Base-by-base conservation (phyloP, 352 stramenopile species). In the Phytophthora citrophthora region DNA sequence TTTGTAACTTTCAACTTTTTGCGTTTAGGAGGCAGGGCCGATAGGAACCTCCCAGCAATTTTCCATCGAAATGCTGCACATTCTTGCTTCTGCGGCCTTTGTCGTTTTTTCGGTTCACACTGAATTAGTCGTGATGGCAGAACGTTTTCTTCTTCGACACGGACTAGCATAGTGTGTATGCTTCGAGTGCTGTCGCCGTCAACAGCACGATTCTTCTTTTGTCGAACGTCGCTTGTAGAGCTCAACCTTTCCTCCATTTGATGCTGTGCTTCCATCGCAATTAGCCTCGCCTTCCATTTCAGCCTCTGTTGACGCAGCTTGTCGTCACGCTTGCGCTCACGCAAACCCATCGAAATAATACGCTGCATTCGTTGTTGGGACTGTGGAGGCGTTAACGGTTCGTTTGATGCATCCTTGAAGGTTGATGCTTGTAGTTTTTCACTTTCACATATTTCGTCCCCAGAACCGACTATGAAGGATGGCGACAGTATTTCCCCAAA, bases 181-280 rank as follows among this genome's bases (percentile, higher is more conserved):
- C 8, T 65, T 27, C 38, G 27, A 3, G 10, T 38, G 12, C 3
- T 41, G 27, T 5, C 31, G 24, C 26, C 15, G 31, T 26, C 18
- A 8, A 16, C n/a, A 15, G 6, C 16, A 49, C 8, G 1, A 43
- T 52, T 23, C 4, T 47, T 55, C 16, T 43, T 11, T 47, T 15
- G 39, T 2, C 34, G 27, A 39, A 5, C 16, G 51, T 24, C 12
- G 1, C 49, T 47, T 13, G 36, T 18, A 26, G 48, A 15, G 27
- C 39, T 23, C 32, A 32, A 18, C 9, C 41, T 47, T 43, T 77
- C 63, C 4, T 75, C 61, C 26, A 70, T 61, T 34, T 88, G 78
- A 15, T 86, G 70, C 11, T 73, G 65, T 9, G 64, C 65, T 50
- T 89, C 73, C 79, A 89, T 90, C 31, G 81, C 77, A 18, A 90